These are phyloP conservation scores for Pleurotus salmoneostramineus DNA, from an alignment of 768 basidiomycete species.

Conservation along the genomic window DNA sequence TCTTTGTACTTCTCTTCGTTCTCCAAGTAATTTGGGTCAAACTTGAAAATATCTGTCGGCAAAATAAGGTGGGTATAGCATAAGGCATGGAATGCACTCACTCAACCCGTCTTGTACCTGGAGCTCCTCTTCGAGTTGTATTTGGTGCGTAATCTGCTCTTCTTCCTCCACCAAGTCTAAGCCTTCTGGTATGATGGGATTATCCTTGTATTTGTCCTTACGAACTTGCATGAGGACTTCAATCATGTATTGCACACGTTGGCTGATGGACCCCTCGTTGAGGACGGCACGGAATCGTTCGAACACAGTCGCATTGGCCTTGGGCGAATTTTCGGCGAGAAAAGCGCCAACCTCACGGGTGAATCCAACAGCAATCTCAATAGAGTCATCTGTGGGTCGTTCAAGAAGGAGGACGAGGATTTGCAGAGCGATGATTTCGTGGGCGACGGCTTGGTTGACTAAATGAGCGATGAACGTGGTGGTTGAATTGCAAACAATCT, in stretches of 20 bases:
- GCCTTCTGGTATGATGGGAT: conserved; percentile 91
- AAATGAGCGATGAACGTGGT: conserved; percentile 90
- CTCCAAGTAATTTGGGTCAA: conserved; percentile 80
- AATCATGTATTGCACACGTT: conserved; percentile 99
- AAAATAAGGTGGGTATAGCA: conserved; percentile 8
- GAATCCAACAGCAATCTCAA: conserved; percentile 97
- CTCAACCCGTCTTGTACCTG: conserved; percentile 94
- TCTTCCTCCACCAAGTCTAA: conserved; percentile 97
- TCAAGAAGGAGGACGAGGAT: conserved; percentile 95
- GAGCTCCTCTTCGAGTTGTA: conserved; percentile 89
- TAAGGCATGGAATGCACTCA: conserved; percentile 36
- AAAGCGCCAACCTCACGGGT: conserved; percentile 97
- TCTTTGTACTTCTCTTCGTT: conserved; percentile 93
- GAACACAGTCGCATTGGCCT: conserved; percentile 91
- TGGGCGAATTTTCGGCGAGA: conserved; percentile 89
- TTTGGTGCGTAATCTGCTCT: conserved; percentile 94
- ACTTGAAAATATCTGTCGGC: conserved; percentile 85
- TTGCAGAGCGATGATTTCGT: conserved; percentile 92
- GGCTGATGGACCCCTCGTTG: conserved; percentile 92
- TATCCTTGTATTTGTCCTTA: conserved; percentile 99
- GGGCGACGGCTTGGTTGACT: conserved; percentile 90
- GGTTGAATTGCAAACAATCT: conserved; percentile 93
- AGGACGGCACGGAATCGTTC: conserved; percentile 96
- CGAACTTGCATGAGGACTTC: conserved; percentile 99
- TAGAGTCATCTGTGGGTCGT: conserved; percentile 93